These are phyloP conservation scores for Russula sp. DNA, from an alignment of 768 basidiomycete species.

Conservation along the genomic window DNA sequence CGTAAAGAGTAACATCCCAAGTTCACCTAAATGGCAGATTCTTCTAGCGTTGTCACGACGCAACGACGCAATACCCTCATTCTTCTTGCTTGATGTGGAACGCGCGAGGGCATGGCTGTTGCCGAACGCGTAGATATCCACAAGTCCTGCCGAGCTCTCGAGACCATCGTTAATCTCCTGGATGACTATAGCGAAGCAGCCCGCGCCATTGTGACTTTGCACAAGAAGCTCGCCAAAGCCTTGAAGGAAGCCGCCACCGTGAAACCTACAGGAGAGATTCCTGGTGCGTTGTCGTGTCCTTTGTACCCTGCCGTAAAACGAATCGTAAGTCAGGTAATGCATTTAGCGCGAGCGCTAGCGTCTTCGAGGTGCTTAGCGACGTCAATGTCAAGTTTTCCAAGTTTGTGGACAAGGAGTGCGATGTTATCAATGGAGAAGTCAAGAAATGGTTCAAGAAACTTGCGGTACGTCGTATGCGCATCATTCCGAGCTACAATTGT, in stretches of 20 bases:
- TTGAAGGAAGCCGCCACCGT: slow-evolving; percentile 60
- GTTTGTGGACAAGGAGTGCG: slow-evolving; percentile 70
- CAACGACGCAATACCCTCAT: slow-evolving; percentile 7
- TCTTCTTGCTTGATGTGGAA: background rate
- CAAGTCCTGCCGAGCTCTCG: slow-evolving; percentile 76
- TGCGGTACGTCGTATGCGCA: slow-evolving; percentile 48
- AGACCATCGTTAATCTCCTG: slow-evolving; percentile 60
- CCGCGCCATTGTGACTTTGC: slow-evolving; percentile 54
- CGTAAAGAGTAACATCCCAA: slow-evolving; percentile 9
- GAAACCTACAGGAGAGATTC: slow-evolving; percentile 59
- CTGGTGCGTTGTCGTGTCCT: slow-evolving; percentile 48
- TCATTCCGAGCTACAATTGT: background rate
- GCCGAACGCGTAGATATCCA: slow-evolving; percentile 71
- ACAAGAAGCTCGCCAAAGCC: slow-evolving; percentile 74
- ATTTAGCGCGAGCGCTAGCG: slow-evolving; percentile 56
- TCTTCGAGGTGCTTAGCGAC: slow-evolving; percentile 70
- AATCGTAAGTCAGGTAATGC: slow-evolving; percentile 53
- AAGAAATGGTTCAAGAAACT: slow-evolving; percentile 88
- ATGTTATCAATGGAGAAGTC: slow-evolving; percentile 59
- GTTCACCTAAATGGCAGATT: slow-evolving; percentile 4
- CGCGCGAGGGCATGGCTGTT: slow-evolving; percentile 35
- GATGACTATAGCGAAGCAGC: slow-evolving; percentile 76
- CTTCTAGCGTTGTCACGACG: background rate
- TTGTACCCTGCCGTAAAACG: slow-evolving; percentile 10
- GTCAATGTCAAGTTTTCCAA: slow-evolving; percentile 74